phyloP scores from a whole-genome alignment of 768 basidiomycete species.

The Myochromella boudieri region DNA sequence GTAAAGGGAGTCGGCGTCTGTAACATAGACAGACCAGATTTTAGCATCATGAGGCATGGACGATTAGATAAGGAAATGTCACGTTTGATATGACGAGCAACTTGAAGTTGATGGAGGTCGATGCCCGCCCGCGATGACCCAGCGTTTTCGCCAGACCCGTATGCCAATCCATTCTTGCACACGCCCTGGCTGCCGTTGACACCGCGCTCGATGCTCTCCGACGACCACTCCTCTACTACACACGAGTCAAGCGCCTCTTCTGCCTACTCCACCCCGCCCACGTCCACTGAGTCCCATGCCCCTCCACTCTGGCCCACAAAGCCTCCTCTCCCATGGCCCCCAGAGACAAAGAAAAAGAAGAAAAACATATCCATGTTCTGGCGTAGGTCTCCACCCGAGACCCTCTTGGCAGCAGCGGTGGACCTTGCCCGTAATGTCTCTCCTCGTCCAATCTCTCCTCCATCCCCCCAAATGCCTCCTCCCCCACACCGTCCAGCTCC shows the following conservation, averaged over 20 bases:
- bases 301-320: conserved; percentile 7
- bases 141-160: conserved; percentile 60
- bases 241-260: conserved; percentile 18
- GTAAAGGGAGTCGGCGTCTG: conserved; percentile 32
- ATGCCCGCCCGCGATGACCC: too few relatives aligned
- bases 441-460: conserved; percentile 6
- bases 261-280: conserved; percentile 20
- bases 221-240: conserved; percentile 18
- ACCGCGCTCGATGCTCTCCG: conserved; percentile 22
- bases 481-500: conserved; percentile 14
- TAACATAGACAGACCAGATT: conserved; percentile 21
- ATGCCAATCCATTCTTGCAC: conserved; percentile 46
- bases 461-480: conserved; percentile 8
- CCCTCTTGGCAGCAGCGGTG: conserved; percentile 11
- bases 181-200: conserved; percentile 28
- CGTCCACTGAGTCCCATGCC: conserved; percentile 12
- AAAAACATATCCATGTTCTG: conserved; percentile 18
- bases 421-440: conserved; percentile 11
- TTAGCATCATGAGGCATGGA: conserved; percentile 8
- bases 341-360: conserved; percentile 17
- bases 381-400: conserved; percentile 17
- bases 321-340: conserved; percentile 8
- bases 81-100: too few relatives aligned
- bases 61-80: conserved; percentile 7
- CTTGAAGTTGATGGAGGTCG: too few relatives aligned